Evolutionary conservation across 1,284 basidiomycete species (phyloP).

Genomic region (Cyathus olla): DNA sequence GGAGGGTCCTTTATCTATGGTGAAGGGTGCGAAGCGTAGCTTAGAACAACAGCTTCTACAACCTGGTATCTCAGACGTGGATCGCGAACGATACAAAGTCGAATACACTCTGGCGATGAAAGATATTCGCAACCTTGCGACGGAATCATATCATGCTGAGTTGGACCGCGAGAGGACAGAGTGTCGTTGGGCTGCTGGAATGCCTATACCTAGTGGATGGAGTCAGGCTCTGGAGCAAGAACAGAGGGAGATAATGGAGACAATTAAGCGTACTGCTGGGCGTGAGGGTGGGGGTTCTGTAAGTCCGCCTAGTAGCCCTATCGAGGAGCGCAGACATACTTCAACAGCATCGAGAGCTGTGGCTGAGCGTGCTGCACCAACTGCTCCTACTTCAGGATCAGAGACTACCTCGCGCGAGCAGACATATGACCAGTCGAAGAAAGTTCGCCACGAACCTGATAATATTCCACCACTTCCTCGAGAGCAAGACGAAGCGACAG

Average conservation of each 20-base stretch:
- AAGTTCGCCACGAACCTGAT: too few relatives aligned
- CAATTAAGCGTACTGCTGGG: constrained; percentile 31
- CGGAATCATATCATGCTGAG: constrained; percentile 50
- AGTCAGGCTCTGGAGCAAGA: constrained; percentile 49
- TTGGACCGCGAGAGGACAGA: constrained; percentile 55
- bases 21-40: constrained; percentile 58
- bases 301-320: neutral
- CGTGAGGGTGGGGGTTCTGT: neutral
- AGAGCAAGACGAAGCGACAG: too few relatives aligned
- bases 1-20: constrained; percentile 52
- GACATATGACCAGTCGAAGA: too few relatives aligned
- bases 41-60: constrained; percentile 49
- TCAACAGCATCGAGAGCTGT: neutral
- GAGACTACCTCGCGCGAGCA: too few relatives aligned
- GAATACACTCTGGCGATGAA: constrained; percentile 53
- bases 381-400: neutral
- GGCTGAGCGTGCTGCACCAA: neutral
- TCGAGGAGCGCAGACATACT: neutral
- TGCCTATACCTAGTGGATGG: constrained; percentile 45
- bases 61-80: constrained; percentile 26
- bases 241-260: constrained; percentile 54
- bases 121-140: constrained; percentile 48
- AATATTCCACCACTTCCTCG: too few relatives aligned
- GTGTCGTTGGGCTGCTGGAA: constrained; percentile 52
- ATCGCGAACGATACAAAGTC: constrained; percentile 41